Conservation (phyloP, 2,329 filamentous ascomycete genomes). For the Colletotrichum zoysiae region DNA sequence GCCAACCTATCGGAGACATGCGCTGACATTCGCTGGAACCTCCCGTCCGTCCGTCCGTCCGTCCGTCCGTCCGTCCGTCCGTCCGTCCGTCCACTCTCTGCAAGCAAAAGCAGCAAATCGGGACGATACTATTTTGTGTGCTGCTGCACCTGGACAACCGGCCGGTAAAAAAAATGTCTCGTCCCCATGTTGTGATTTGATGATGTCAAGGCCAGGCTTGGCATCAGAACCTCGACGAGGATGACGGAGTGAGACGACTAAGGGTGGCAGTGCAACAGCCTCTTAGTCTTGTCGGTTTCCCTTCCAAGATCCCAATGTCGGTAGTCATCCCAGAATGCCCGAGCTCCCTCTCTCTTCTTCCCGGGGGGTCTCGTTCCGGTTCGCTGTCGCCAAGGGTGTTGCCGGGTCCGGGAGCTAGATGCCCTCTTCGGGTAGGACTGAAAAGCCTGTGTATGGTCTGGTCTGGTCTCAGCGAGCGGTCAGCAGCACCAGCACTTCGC, state of each 20-base stretch:
- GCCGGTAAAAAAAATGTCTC: neutral
- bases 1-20: neutral
- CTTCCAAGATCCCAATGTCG: neutral
- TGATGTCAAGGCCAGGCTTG: slow-evolving; percentile 36
- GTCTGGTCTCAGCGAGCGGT: neutral
- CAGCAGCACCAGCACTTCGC: neutral
- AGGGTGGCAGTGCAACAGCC: slow-evolving; percentile 31
- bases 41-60: neutral
- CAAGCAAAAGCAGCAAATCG: neutral
- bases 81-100: neutral
- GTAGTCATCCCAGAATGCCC: slow-evolving; percentile 7
- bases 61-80: neutral
- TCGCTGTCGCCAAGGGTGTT: slow-evolving; percentile 6
- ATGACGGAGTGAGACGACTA: slow-evolving; percentile 14
- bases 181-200: slow-evolving; percentile 24
- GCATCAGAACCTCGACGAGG: slow-evolving; percentile 10
- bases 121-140: slow-evolving; percentile 11
- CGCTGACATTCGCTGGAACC: slow-evolving; percentile 21
- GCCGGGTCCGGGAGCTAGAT: neutral
- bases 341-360: neutral
- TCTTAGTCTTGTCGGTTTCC: slow-evolving; percentile 2
- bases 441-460: neutral
- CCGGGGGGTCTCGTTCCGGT: slow-evolving; percentile 22
- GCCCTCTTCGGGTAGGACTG: neutral
- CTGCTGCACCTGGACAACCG: neutral